phyloP scores from a whole-genome alignment of 345 rosid species.

The Geranium brycei region DNA sequence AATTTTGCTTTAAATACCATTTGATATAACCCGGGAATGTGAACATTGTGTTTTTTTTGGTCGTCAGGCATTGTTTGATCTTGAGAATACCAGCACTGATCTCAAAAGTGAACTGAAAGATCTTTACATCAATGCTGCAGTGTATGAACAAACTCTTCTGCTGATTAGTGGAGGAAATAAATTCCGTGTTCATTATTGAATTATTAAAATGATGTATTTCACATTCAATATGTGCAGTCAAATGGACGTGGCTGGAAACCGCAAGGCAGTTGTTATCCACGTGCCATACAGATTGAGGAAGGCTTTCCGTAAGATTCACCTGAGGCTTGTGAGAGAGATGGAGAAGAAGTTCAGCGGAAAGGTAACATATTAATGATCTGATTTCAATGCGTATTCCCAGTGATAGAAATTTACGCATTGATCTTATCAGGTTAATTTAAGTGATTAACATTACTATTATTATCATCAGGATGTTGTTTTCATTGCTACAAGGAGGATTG shows the following conservation, averaged over 20 bases:
- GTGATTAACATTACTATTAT: not conserved
- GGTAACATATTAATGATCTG: constrained; percentile 17
- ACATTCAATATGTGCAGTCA: constrained; percentile 29
- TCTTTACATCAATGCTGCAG: constrained; percentile 63
- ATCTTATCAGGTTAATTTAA: not conserved
- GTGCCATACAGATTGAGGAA: constrained; percentile 82
- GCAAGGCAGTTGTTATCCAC: constrained; percentile 69
- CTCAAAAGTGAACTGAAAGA: constrained; percentile 76
- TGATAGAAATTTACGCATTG: not conserved
- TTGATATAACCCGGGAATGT: not conserved
- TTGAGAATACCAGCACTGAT: constrained; percentile 76
- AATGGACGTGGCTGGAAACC: constrained; percentile 57
- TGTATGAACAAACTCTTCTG: constrained; percentile 21
- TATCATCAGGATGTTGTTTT: constrained; percentile 50
- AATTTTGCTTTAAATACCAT: not conserved
- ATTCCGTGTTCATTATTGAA: not conserved
- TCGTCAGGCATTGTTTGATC: constrained; percentile 58
- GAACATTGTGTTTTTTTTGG: not conserved
- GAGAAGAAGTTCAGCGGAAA: constrained; percentile 96
- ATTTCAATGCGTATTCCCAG: not conserved
- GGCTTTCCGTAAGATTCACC: constrained; percentile 72
- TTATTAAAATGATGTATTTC: not conserved
- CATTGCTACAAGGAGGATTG: constrained; percentile 62
- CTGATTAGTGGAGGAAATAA: not conserved
- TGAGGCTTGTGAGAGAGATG: constrained; percentile 73